These are phyloP conservation scores for Ogataea naganishii DNA, from an alignment of 805 yeast species.

Conservation along the genomic window DNA sequence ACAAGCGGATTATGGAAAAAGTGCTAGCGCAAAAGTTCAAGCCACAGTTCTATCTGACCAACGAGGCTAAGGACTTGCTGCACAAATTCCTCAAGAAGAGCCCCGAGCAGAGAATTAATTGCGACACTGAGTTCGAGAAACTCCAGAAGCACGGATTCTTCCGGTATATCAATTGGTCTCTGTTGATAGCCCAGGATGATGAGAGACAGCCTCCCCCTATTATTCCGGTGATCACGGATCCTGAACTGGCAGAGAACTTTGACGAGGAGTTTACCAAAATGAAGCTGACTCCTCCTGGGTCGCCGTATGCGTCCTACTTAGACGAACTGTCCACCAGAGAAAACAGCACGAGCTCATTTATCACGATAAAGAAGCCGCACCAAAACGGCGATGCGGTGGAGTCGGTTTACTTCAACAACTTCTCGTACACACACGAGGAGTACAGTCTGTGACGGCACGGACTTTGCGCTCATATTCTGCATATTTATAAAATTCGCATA, in stretches of 20 bases:
- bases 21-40: constrained; percentile 57
- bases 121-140: constrained; percentile 42
- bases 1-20: constrained; percentile 67
- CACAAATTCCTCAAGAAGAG: constrained; percentile 59
- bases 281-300: constrained; percentile 37
- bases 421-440: constrained; percentile 22
- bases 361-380: constrained; percentile 21
- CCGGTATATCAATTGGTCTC: constrained; percentile 66
- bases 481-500: too few species aligned
- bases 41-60: constrained; percentile 68
- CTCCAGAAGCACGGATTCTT: constrained; percentile 66
- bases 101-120: constrained; percentile 55
- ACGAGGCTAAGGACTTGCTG: constrained; percentile 72
- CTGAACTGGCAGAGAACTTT: constrained; percentile 78
- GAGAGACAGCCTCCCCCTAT: constrained; percentile 70
- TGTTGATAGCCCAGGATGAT: constrained; percentile 39
- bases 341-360: constrained; percentile 22
- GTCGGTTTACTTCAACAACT: constrained; percentile 24
- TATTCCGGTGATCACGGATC: constrained; percentile 73
- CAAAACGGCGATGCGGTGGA: constrained; percentile 13
- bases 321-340: constrained; percentile 21
- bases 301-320: constrained; percentile 21
- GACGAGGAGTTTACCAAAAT: constrained; percentile 70
- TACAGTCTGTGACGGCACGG: constrained; percentile 2
- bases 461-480: too few species aligned